These are phyloP conservation scores for Cordyceps tenuipes DNA, from an alignment of 2,329 filamentous ascomycete species.

Conservation along the genomic window DNA sequence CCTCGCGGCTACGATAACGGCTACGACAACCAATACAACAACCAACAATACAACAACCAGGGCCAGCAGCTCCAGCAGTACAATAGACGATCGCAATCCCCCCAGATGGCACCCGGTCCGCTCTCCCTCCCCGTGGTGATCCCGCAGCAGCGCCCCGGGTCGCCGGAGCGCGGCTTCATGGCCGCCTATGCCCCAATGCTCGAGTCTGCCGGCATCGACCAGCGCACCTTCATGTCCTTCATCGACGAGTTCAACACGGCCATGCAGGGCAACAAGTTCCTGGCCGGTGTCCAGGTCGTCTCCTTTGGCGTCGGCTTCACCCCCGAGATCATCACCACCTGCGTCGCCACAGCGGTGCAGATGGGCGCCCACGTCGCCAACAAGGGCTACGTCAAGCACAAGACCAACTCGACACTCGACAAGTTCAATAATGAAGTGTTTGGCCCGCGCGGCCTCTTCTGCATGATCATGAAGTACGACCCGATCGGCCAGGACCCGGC, in stretches of 20 bases:
- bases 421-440: constrained; percentile 13
- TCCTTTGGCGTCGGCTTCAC: constrained; percentile 13
- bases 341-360: constrained; percentile 12
- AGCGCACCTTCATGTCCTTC: constrained; percentile 11
- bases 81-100: constrained; percentile 4
- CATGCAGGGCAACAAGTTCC: constrained; percentile 12
- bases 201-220: constrained; percentile 10
- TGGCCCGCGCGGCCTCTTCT: constrained; percentile 12
- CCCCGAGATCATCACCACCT: constrained; percentile 12
- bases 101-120: constrained; percentile 10
- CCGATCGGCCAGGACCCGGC: constrained; percentile 8
- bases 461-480: constrained; percentile 14
- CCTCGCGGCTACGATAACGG: constrained; percentile 2
- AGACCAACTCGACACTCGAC: constrained; percentile 12
- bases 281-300: constrained; percentile 12
- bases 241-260: constrained; percentile 12
- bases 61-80: constrained; percentile 10
- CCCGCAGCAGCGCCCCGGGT: constrained; percentile 12
- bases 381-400: constrained; percentile 12
- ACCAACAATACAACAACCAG: neutral
- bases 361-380: constrained; percentile 11
- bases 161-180: constrained; percentile 13
- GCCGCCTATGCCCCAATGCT: constrained; percentile 12
- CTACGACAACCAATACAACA: constrained; percentile 5
- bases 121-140: constrained; percentile 12